Conservation (phyloP, 441 rosid species). For the Capsella rubella region DNA sequence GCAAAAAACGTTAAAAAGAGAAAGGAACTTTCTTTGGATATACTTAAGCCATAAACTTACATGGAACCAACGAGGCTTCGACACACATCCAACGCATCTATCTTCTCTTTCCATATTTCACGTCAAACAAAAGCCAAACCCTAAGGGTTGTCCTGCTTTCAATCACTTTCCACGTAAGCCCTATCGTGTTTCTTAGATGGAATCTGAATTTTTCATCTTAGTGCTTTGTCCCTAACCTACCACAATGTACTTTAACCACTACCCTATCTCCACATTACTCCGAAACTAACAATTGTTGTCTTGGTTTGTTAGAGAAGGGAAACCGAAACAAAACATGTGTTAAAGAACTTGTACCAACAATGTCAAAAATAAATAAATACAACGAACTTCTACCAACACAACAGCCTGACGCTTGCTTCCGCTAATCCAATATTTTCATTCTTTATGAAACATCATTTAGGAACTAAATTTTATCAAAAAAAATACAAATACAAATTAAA, state of each 20-base stretch:
- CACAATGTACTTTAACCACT: constrained; percentile 30
- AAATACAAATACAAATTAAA: no score
- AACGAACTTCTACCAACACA: no score
- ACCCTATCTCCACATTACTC: constrained; percentile 15
- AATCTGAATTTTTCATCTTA: constrained; percentile 18
- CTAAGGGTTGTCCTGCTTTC: constrained; percentile 24
- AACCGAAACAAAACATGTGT: constrained; percentile 9
- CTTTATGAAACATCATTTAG: no score
- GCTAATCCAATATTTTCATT: no score
- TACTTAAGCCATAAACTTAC: constrained; percentile 26
- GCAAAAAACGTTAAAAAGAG: constrained; percentile 20
- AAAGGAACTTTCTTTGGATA: constrained; percentile 34
- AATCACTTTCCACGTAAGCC: constrained; percentile 38
- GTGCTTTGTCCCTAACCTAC: constrained; percentile 38
- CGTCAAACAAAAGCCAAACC: constrained; percentile 38
- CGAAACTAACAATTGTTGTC: neutral
- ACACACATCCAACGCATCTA: constrained; percentile 27
- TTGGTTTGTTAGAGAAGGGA: neutral
- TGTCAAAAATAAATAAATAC: no score
- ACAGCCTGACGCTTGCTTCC: no score
- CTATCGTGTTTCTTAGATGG: constrained; percentile 26
- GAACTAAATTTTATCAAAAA: no score
- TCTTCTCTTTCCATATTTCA: constrained; percentile 29
- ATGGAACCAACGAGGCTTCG: constrained; percentile 37
- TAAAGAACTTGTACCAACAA: neutral